Evolutionary conservation across 371 early-diverging fungal species (phyloP).

Genomic region (Mucor mucedo): DNA sequence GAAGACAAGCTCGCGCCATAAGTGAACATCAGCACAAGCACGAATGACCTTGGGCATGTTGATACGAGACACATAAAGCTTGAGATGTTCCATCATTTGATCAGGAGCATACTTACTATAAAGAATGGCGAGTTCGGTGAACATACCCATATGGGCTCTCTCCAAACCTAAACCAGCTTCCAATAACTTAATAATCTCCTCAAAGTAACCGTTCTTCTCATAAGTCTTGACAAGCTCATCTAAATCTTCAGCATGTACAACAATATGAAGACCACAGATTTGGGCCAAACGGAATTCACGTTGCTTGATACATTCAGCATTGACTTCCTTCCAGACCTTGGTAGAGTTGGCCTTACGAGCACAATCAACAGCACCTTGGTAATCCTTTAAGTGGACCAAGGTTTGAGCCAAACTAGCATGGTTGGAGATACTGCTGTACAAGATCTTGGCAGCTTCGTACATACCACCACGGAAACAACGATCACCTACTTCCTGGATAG

Average conservation of each 20-base stretch:
- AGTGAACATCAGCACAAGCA: constrained; percentile 89
- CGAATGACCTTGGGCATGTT: constrained; percentile 98
- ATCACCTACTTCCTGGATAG: constrained; percentile 92
- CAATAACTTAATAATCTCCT: constrained; percentile 87
- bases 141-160: constrained; percentile 99
- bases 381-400: constrained; percentile 92
- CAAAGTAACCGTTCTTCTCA: constrained; percentile 87
- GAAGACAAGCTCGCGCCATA: constrained; percentile 97
- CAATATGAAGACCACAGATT: constrained; percentile 94
- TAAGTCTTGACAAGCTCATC: constrained; percentile 86
- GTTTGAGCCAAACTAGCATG: constrained; percentile 96
- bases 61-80: constrained; percentile 94
- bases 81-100: constrained; percentile 94
- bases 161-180: constrained; percentile 95
- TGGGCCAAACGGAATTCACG: constrained; percentile 96
- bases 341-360: constrained; percentile 97
- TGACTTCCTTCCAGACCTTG: constrained; percentile 97
- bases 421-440: constrained; percentile 94
- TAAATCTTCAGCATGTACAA: constrained; percentile 97
- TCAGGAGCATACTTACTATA: constrained; percentile 96
- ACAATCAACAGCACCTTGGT: constrained; percentile 96
- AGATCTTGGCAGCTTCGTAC: constrained; percentile 92
- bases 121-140: constrained; percentile 95
- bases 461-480: constrained; percentile 91
- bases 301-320: constrained; percentile 91